Base-by-base conservation (phyloP, 768 basidiomycete species). In the Suillus decipiens region DNA sequence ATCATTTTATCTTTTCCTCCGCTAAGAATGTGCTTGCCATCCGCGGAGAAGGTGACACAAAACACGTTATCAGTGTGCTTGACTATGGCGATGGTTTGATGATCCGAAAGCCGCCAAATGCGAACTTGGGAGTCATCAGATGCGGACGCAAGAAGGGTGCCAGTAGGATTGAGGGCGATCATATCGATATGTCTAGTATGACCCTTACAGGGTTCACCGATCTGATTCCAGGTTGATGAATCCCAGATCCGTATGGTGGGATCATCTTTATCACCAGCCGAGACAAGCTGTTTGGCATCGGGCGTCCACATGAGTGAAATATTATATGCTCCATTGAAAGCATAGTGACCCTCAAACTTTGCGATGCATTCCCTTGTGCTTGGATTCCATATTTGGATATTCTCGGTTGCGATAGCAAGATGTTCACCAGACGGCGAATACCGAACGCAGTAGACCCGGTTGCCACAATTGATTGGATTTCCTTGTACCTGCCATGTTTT, bases 301-400 rank as follows among this genome's bases (percentile, higher is more conserved):
- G 10, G 22, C 11, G 45, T 47, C 45, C 45, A 47, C 6, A 5
- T 5, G 11, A 47, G n/a, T 47, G 45, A 47, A 0, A 0, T 3
- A 22, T 47, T 47, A 1, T 3, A 6, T 47, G 22, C 5, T 47
- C 12, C 45, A 6, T 22, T 43, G 7, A 10, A 22, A n/a, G 43
- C 43, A 47, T 5, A 12, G 22, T 47, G 22, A 47, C 22, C 45
- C 22, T 14, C 1, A 12, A 47, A 47, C 22, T 47, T 24, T 47
- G 22, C 22, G 22, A 47, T 24, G 45, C 42, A 24, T 15, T 48
- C 24, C 24, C 47, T 24, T 2, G 12, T 24, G 47, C 12, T 1
- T 24, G 51, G 9, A 53, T 53, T 53, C 51, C 51, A 33, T 53
- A 53, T 53, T 53, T 53, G 51, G 10, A 53, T 33, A 19, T 53